Conservation (phyloP, 2,329 filamentous ascomycete genomes). For the Chrysoporthe austroafricana region DNA sequence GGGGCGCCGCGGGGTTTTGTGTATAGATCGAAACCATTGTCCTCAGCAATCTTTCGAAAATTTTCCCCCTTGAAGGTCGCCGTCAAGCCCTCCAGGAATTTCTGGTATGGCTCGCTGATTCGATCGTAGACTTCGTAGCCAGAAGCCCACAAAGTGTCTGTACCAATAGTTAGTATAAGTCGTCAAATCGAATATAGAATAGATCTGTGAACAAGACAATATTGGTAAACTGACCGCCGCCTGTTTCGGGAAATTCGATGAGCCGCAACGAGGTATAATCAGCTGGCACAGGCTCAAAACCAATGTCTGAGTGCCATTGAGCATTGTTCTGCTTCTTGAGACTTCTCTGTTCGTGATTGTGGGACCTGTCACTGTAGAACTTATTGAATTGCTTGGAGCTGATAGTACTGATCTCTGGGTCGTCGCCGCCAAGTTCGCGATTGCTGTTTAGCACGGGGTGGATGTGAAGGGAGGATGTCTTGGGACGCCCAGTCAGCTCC, state of each 20-base stretch:
- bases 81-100: conserved; percentile 50
- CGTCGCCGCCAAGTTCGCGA: conserved; percentile 54
- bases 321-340: conserved; percentile 40
- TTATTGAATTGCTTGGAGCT: conserved; percentile 53
- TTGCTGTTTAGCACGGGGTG: conserved; percentile 61
- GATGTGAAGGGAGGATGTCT: conserved; percentile 61
- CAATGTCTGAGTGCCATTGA: conserved; percentile 59
- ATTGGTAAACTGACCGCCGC: conserved; percentile 36
- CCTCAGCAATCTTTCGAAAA: conserved; percentile 44
- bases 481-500: conserved; percentile 61
- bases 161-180: conserved; percentile 9
- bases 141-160: conserved; percentile 50
- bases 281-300: conserved; percentile 56
- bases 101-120: conserved; percentile 50
- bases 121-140: conserved; percentile 54
- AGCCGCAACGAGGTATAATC: conserved; percentile 59
- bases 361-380: conserved; percentile 37
- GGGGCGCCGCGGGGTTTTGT: conserved; percentile 53
- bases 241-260: conserved; percentile 47
- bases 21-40: conserved; percentile 49
- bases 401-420: conserved; percentile 64
- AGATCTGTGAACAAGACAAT: not conserved
- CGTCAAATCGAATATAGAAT: not conserved
- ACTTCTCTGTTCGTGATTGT: conserved; percentile 33
- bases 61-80: conserved; percentile 49